Percentiles rank a stretch among this genome's conserved stretches.
phyloP scores from a whole-genome alignment of 148 eudicot species.

The Vaccinium corymbosum region DNA sequence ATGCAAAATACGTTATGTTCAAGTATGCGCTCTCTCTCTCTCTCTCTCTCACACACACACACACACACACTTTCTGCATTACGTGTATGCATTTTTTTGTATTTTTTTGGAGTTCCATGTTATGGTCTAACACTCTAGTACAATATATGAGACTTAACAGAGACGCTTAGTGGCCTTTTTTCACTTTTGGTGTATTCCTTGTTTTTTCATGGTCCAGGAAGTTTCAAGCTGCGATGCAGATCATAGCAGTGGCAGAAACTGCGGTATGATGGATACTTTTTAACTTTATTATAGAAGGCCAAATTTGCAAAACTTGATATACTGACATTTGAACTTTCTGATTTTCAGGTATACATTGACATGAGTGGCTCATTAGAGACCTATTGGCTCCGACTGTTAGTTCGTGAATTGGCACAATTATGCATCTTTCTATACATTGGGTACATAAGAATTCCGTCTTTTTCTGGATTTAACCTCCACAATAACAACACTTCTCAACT shows the following conservation, averaged over 20 bases:
- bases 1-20: conserved; percentile 77
- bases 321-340: conserved; percentile 9
- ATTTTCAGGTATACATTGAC: conserved; percentile 64
- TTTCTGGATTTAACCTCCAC: background rate
- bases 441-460: conserved; percentile 30
- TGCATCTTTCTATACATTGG: conserved; percentile 86
- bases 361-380: conserved; percentile 61
- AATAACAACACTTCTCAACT: background rate
- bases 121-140: background rate
- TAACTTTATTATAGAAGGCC: background rate
- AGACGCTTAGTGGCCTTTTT: background rate
- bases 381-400: conserved; percentile 77
- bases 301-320: background rate
- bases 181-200: background rate
- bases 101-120: background rate
- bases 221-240: conserved; percentile 78
- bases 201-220: conserved; percentile 48
- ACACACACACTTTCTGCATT: background rate
- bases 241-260: conserved; percentile 75
- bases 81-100: background rate
- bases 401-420: conserved; percentile 86
- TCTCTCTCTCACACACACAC: background rate
- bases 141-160: background rate
- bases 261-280: conserved; percentile 35
- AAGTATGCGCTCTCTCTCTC: conserved; percentile 47